Evolutionary conservation across 2,329 filamentous ascomycete species (phyloP).

Genomic region (Pseudofabraea citricarpa): DNA sequence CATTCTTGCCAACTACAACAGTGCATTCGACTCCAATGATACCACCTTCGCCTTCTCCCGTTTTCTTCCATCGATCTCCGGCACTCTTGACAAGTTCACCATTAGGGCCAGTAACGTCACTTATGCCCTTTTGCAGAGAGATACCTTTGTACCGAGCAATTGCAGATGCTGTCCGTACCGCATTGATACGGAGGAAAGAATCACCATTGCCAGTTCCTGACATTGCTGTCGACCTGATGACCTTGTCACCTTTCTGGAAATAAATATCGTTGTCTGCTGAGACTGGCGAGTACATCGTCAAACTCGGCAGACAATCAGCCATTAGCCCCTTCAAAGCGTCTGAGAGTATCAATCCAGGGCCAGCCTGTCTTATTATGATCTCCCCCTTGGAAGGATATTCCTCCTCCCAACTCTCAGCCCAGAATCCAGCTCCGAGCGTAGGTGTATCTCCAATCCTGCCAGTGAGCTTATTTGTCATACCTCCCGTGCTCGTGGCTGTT

Average conservation of each 20-base stretch:
- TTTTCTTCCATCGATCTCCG: slow-evolving; percentile 65
- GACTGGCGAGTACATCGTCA: slow-evolving; percentile 28
- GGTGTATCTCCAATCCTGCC: slow-evolving; percentile 85
- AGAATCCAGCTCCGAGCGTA: slow-evolving; percentile 78
- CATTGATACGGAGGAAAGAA: slow-evolving; percentile 71
- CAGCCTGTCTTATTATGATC: slow-evolving; percentile 11
- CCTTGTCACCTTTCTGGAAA: slow-evolving; percentile 15
- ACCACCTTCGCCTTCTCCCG: slow-evolving; percentile 77
- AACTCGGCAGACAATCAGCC: slow-evolving; percentile 53
- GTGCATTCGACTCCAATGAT: slow-evolving; percentile 75
- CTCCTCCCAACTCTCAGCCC: slow-evolving; percentile 79
- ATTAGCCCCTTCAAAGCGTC: slow-evolving; percentile 43
- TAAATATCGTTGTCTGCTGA: slow-evolving; percentile 26
- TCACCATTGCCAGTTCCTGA: slow-evolving; percentile 88
- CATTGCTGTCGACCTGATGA: slow-evolving; percentile 42
- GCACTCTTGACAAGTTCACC: slow-evolving; percentile 74
- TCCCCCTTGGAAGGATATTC: slow-evolving; percentile 27
- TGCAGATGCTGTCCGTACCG: slow-evolving; percentile 66
- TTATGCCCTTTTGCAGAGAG: slow-evolving; percentile 53
- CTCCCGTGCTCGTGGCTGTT: slow-evolving; percentile 64
- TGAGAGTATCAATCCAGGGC: slow-evolving; percentile 35
- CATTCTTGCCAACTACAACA: slow-evolving; percentile 38
- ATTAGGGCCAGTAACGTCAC: slow-evolving; percentile 60
- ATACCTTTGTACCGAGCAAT: slow-evolving; percentile 58
- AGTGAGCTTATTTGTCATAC: slow-evolving; percentile 83